These are phyloP conservation scores for Glaciozyma antarctica DNA, from an alignment of 768 basidiomycete species.

Conservation along the genomic window DNA sequence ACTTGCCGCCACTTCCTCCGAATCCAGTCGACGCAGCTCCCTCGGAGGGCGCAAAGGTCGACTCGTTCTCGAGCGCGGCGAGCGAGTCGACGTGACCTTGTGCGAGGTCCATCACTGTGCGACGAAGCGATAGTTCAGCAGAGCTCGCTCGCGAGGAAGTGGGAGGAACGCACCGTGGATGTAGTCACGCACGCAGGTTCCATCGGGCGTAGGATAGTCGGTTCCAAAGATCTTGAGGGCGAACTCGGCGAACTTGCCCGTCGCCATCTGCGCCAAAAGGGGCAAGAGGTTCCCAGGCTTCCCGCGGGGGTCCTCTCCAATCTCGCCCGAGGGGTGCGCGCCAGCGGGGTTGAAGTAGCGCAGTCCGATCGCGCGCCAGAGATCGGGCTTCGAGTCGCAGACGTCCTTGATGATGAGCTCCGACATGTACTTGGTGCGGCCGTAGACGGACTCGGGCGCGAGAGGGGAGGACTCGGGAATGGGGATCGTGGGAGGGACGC, in stretches of 20 bases:
- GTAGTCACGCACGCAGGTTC: conserved; percentile 96
- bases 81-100: conserved; percentile 84
- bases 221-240: conserved; percentile 80
- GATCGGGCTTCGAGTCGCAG: conserved; percentile 63
- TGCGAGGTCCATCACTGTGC: conserved; percentile 75
- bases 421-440: conserved; percentile 89
- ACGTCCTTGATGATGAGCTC: conserved; percentile 84
- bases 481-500: conserved; percentile 80
- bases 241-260: conserved; percentile 66
- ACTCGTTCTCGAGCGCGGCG: conserved; percentile 59
- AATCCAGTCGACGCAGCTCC: conserved; percentile 25
- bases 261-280: conserved; percentile 84
- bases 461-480: conserved; percentile 86
- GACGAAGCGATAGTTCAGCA: not conserved
- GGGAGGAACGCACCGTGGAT: conserved; percentile 46
- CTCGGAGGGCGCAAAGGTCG: conserved; percentile 36
- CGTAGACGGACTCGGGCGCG: conserved; percentile 84
- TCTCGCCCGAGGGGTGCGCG: conserved; percentile 88
- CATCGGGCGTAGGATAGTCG: conserved; percentile 92
- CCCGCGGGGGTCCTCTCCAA: conserved; percentile 94
- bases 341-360: conserved; percentile 99
- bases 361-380: conserved; percentile 75
- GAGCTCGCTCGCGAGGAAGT: not conserved
- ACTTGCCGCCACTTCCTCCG: conserved; percentile 45
- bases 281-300: conserved; percentile 91